Evolutionary conservation across 352 stramenopile species (phyloP), one percentile per base, ranked within the genome.

Genomic region (Pythium scleroteichum): DNA sequence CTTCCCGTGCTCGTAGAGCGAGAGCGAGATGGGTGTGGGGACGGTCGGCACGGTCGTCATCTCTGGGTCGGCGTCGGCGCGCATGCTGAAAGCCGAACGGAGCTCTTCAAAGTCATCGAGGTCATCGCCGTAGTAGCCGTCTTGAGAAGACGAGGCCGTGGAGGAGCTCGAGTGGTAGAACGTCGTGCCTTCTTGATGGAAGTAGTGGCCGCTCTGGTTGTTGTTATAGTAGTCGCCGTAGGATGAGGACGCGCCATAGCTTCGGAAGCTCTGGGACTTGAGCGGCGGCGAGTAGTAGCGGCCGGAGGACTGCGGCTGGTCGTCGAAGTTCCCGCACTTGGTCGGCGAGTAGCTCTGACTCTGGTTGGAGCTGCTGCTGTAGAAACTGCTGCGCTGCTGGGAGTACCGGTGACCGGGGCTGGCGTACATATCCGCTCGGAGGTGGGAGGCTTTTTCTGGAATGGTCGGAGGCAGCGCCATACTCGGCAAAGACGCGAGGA

Each of bases 21-120:
- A 89, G 45, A 94, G 71, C 52, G 72, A 77, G 0, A 85, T 64
- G 4, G 85, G 79, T 32, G 85, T 94, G 2, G 82, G 81, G 5
- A 92, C 79, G 0, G 79, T 92, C 2, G 85, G 85, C 27, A 94
- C 72, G 1, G 85, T 94, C 3, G 82, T 88, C 76, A 91, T 90
- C 3, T 90, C 84, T 0, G 80, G 71, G 53, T 78, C 76, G 3
- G 72, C 80, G 23, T 62, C 53, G 13, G 53, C 50, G 41, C 49
- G 45, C 38, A 68, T 19, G 27, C 27, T 54, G 26, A 60, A 64
- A 1, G 49, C 49, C 5, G 49, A 57, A 6, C 59, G 78, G 62
- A 84, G 86, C 48, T 88, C 78, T 22, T 92, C 79, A 33, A 88
- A 63, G 39, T 92, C 82, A 42, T 92, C 82, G 23, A 90, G 64